Base-by-base conservation (phyloP, 306 rosid genomes). In the Alnus glutinosa region DNA sequence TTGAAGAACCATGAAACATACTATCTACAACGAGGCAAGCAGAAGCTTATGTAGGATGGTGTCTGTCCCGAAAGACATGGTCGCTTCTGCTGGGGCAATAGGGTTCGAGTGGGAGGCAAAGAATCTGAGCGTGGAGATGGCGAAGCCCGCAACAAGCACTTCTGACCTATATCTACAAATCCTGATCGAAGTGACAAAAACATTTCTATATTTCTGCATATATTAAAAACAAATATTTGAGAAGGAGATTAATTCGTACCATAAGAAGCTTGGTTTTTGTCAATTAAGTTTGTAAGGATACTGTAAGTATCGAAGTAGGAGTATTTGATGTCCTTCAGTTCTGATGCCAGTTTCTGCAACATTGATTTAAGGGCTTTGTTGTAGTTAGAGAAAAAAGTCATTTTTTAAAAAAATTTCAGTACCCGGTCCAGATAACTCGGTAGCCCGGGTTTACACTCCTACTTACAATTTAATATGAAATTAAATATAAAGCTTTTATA, bases 81-180 rank as follows among this genome's bases (percentile, higher is more conserved):
- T 86, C 85, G 12, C 76, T 37, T 82, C 95, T 89, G 34, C 92
- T 89, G 36, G 94, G 48, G 85, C 94, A 92, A 50, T 77, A 18
- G 2, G 1, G 14, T 1, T 93, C 79, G 68, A 84, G 7, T 50
- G 92, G 90, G 8, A 85, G 39, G 54, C 98, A 91, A 18, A 85
- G 86, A 77, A 55, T 5, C 15, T 61, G 2, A 7, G 92, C 92
- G 28, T 80, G 84, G 52, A 90, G 78, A 14, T 88, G 57, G 42
- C 97, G 94, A 23, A 85, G 70, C 32, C 97, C 97, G 80, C 97
- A 94, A 55, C 98, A 92, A 47, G 97, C 93, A 16, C 71, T 80
- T 83, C 73, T 82, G 32, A 85, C 83, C 78, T n/a, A n/a, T n/a
- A n/a, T 92, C 92, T 9, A 10, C 61, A 81, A 92, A 90, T 85